Percentiles rank a stretch among this genome's conserved stretches.
Conservation (phyloP, 1,284 basidiomycete genomes). For the Polyporus tsugae region DNA sequence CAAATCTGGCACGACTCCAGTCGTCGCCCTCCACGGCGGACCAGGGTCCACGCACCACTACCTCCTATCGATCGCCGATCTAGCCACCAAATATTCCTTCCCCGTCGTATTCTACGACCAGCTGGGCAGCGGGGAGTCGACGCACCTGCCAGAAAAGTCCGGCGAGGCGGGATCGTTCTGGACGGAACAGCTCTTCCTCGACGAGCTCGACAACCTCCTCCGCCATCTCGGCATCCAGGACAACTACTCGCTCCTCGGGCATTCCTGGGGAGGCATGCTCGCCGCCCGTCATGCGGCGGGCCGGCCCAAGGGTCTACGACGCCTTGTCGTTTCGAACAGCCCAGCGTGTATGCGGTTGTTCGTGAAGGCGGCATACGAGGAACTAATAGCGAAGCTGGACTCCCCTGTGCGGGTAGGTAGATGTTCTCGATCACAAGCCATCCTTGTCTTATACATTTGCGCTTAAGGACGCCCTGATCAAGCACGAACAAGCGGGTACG, state of each 20-base stretch:
- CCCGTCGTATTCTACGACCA: slow-evolving; percentile 62
- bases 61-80: slow-evolving; percentile 48
- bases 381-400: slow-evolving; percentile 30
- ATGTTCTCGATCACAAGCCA: background rate
- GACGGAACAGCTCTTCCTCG: slow-evolving; percentile 56
- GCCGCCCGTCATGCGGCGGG: slow-evolving; percentile 43
- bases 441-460: background rate
- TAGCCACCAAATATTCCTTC: slow-evolving; percentile 39
- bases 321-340: slow-evolving; percentile 48
- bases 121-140: slow-evolving; percentile 54
- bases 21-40: slow-evolving; percentile 52
- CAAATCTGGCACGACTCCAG: slow-evolving; percentile 41
- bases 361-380: slow-evolving; percentile 42
- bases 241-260: slow-evolving; percentile 53
- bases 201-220: slow-evolving; percentile 57
- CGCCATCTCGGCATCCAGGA: slow-evolving; percentile 46
- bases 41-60: slow-evolving; percentile 54
- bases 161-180: slow-evolving; percentile 48
- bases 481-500: slow-evolving; percentile 57
- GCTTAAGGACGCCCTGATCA: slow-evolving; percentile 47
- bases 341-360: slow-evolving; percentile 44
- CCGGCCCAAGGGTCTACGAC: slow-evolving; percentile 49
- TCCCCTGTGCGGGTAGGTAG: background rate
- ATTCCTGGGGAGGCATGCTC: slow-evolving; percentile 64
- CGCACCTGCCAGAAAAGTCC: slow-evolving; percentile 48